These are phyloP conservation scores for Acanthamoeba sp. DNA, from an alignment of 208 protist genomes.

Conservation along the genomic window DNA sequence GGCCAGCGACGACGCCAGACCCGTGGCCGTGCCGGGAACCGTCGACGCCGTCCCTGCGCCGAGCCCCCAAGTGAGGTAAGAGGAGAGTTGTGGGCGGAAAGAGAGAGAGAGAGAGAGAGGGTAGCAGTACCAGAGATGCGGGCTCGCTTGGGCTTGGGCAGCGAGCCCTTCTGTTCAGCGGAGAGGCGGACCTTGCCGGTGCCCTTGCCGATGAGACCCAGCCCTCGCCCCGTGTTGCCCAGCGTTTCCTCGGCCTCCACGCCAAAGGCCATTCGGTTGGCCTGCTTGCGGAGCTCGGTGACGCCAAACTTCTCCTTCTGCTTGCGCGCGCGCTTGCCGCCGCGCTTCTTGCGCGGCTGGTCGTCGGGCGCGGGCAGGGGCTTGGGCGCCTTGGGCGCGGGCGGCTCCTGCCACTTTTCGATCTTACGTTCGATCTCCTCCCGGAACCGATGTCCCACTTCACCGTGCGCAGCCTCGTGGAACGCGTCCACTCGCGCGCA, in stretches of 20 bases:
- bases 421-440: slow-evolving; percentile 86
- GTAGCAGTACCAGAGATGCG: neutral
- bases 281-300: slow-evolving; percentile 82
- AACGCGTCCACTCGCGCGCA: slow-evolving; percentile 83
- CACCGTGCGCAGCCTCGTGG: slow-evolving; percentile 58
- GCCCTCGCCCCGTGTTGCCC: slow-evolving; percentile 72
- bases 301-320: slow-evolving; percentile 81
- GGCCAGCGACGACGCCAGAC: slow-evolving; percentile 79
- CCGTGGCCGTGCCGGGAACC: slow-evolving; percentile 18
- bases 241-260: slow-evolving; percentile 82
- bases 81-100: too few species aligned
- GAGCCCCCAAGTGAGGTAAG: too few species aligned
- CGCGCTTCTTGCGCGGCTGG: slow-evolving; percentile 79
- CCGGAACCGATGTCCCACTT: slow-evolving; percentile 75
- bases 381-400: slow-evolving; percentile 83
- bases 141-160: neutral
- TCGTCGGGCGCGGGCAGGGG: slow-evolving; percentile 86
- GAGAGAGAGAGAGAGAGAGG: too few species aligned
- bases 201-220: slow-evolving; percentile 83
- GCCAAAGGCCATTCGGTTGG: slow-evolving; percentile 87
- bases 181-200: slow-evolving; percentile 78
- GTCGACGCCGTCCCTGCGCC: neutral
- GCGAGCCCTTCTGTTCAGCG: neutral
- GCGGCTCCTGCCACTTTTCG: slow-evolving; percentile 88
- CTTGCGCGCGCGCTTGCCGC: slow-evolving; percentile 80